These are phyloP conservation scores for Narthecium ossifragum DNA, from an alignment of 106 monocot species.

Conservation along the genomic window DNA sequence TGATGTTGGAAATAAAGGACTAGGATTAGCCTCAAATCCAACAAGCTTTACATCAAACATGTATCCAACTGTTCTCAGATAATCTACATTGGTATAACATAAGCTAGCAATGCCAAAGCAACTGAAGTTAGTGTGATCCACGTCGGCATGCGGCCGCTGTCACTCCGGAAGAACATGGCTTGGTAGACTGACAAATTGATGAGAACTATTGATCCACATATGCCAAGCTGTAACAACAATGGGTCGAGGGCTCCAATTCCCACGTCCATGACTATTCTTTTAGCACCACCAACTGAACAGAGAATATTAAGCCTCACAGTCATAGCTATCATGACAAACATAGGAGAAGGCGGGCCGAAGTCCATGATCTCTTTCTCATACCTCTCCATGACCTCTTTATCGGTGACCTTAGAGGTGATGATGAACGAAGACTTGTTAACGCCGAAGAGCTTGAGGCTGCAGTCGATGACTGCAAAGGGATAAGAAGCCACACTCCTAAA, in stretches of 20 bases:
- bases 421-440: slow-evolving; percentile 32
- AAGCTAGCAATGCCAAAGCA: slow-evolving; percentile 23
- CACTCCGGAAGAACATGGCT: slow-evolving; percentile 59
- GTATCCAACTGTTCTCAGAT: no score
- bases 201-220: slow-evolving; percentile 31
- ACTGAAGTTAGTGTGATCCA: slow-evolving; percentile 29
- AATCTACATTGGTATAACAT: no score
- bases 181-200: slow-evolving; percentile 46
- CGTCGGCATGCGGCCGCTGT: slow-evolving; percentile 38
- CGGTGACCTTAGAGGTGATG: slow-evolving; percentile 49
- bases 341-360: slow-evolving; percentile 32
- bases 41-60: no score
- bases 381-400: no score
- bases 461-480: slow-evolving; percentile 46
- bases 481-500: no score
- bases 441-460: slow-evolving; percentile 33
- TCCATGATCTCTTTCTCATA: no score
- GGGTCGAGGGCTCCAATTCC: slow-evolving; percentile 2
- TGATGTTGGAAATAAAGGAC: no score
- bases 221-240: slow-evolving; percentile 38
- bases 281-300: slow-evolving; percentile 26
- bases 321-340: slow-evolving; percentile 30
- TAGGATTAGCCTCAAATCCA: no score
- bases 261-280: slow-evolving; percentile 10
- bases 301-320: slow-evolving; percentile 43